Base-by-base conservation (phyloP, 2,329 filamentous ascomycete species). In the Thelonectria olida region DNA sequence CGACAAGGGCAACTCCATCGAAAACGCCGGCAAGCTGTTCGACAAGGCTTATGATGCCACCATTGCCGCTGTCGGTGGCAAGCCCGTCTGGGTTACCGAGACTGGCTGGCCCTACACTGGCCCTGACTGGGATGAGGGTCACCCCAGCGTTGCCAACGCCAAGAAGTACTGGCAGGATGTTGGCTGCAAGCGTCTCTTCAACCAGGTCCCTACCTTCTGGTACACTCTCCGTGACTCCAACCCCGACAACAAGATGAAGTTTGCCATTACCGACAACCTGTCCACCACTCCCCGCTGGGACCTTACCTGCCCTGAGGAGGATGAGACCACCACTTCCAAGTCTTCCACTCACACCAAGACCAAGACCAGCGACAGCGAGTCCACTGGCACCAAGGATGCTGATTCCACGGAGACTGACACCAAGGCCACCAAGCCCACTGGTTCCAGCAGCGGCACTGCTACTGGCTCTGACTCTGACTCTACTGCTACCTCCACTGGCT, bases 81-180 rank as follows among this genome's bases (percentile, higher is more conserved):
- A 85, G 79, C 82, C 81, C 63, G 81, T 89, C 69, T 87, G 87
- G 83, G 79, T 88, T 47, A 87, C 85, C 19, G 88, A 90, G 81
- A 89, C 86, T 12, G 88, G 88, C 70, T 91, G 88, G 88, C 88
- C 89, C 51, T 79, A 81, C 50, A 76, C 73, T 34, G 89, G 89
- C 38, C 72, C 79, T 10, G 78, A 79, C 51, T 84, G 82, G 76
- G 86, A 86, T 53, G 67, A 82, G 74, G 88, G 85, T 54, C 81
- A 83, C 9, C 73, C 89, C 49, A 84, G 80, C 64, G 75, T 84
- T 27, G 74, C 79, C 28, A 90, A 90, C 73, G 86, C 88, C 62
- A 82, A 88, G 79, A 81, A 79, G 64, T 91, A 88, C 82, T 91
- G 88, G 86, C 77, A 83, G 52, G 78, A 84, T 36, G 78, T 90